Percentiles rank a stretch among this genome's conserved stretches.
phyloP scores from a whole-genome alignment of 768 basidiomycete genomes.

The Coprinopsis strossmayeri region DNA sequence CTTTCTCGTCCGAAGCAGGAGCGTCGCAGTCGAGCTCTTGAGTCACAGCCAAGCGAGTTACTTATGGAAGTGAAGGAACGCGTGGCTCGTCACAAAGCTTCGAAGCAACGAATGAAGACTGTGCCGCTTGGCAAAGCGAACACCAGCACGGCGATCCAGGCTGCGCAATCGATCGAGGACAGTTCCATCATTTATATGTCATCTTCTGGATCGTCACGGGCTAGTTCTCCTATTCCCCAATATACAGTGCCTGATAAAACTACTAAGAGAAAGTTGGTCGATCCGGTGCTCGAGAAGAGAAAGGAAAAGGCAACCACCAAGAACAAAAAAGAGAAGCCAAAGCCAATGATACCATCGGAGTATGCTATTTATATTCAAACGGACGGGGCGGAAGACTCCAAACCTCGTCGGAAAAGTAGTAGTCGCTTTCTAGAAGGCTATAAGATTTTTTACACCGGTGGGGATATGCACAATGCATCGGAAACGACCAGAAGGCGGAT shows the following conservation, averaged over 20 bases:
- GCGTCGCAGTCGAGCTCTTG: slow-evolving; percentile 11
- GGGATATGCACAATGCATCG: slow-evolving; percentile 49
- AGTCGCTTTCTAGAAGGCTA: slow-evolving; percentile 42
- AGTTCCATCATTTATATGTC: slow-evolving; percentile 23
- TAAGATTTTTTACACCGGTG: slow-evolving; percentile 52
- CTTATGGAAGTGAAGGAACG: slow-evolving; percentile 28
- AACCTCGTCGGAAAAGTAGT: slow-evolving; percentile 10
- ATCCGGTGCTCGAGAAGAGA: slow-evolving; percentile 13
- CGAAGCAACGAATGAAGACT: slow-evolving; percentile 24
- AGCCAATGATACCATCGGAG: slow-evolving; percentile 41
- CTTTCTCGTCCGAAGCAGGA: slow-evolving; percentile 1
- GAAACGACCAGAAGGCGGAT: slow-evolving; percentile 48
- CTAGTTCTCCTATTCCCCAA: slow-evolving; percentile 1
- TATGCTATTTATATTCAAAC: slow-evolving; percentile 45
- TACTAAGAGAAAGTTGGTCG: background rate
- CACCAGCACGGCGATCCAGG: slow-evolving; percentile 6
- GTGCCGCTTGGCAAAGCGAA: slow-evolving; percentile 18
- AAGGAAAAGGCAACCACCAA: slow-evolving; percentile 15
- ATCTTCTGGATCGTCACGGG: slow-evolving; percentile 19
- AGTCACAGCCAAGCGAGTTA: slow-evolving; percentile 22
- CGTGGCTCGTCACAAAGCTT: slow-evolving; percentile 24
- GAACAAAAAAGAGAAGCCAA: slow-evolving; percentile 32
- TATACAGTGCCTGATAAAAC: background rate
- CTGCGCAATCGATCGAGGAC: slow-evolving; percentile 17
- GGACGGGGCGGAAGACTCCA: slow-evolving; percentile 14